phyloP scores from a whole-genome alignment of 2,329 filamentous ascomycete genomes.

The Nemania bipapillata region DNA sequence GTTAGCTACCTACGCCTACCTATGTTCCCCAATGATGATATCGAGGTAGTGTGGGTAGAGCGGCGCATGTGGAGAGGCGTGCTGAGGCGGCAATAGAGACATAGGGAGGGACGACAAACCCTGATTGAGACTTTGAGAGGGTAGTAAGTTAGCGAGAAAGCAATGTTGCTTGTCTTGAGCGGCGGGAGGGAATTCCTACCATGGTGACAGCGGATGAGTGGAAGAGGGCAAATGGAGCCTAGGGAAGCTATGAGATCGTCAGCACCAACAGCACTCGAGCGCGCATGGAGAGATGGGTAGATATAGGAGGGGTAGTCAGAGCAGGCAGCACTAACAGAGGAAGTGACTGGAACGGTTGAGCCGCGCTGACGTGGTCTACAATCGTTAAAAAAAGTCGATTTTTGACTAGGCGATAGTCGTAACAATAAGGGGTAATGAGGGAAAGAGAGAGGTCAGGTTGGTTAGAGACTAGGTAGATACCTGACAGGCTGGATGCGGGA shows the following conservation, averaged over 20 bases:
- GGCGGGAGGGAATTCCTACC: slow-evolving; percentile 42
- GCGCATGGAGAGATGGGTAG: slow-evolving; percentile 18
- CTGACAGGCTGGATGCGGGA: slow-evolving; percentile 40
- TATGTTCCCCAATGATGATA: background rate
- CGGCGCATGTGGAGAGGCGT: slow-evolving; percentile 32
- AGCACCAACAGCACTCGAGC: slow-evolving; percentile 41
- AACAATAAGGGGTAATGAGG: slow-evolving; percentile 30
- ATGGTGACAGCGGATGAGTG: slow-evolving; percentile 45
- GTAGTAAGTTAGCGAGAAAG: slow-evolving; percentile 42
- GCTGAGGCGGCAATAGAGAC: slow-evolving; percentile 29
- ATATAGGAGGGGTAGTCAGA: slow-evolving; percentile 28
- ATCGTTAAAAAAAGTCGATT: slow-evolving; percentile 29
- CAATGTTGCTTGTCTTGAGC: slow-evolving; percentile 12
- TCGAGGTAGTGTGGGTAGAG: slow-evolving; percentile 6
- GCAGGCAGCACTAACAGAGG: slow-evolving; percentile 37
- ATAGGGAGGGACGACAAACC: slow-evolving; percentile 61
- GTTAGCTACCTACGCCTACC: slow-evolving; percentile 31
- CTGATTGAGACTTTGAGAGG: slow-evolving; percentile 70
- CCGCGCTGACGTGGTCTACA: slow-evolving; percentile 36
- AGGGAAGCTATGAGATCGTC: slow-evolving; percentile 46
- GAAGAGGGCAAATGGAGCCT: slow-evolving; percentile 41
- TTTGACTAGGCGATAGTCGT: slow-evolving; percentile 35
- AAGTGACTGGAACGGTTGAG: slow-evolving; percentile 30
- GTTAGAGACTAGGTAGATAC: slow-evolving; percentile 34
- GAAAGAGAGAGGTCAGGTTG: slow-evolving; percentile 42